Percentiles rank a stretch among this genome's conserved stretches.
Conservation (phyloP, 371 early-diverging fungal species). For the Mortierella sp. region DNA sequence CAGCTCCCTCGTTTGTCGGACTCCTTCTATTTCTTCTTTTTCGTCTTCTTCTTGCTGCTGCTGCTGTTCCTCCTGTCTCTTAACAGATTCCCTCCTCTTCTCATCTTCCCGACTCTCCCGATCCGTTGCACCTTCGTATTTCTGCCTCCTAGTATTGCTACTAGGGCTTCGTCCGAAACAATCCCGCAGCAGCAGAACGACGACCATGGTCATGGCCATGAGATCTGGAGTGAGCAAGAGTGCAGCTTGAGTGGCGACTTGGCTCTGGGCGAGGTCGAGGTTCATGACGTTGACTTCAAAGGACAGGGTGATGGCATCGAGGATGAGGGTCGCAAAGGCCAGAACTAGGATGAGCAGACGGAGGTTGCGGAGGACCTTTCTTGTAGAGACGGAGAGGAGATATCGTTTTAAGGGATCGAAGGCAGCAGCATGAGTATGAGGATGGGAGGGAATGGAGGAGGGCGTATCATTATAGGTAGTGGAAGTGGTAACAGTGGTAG, state of each 20-base stretch:
- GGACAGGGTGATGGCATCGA: slow-evolving; percentile 47
- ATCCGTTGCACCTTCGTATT: too few species aligned
- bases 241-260: slow-evolving; percentile 9
- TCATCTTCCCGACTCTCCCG: too few species aligned
- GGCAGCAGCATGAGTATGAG: background rate
- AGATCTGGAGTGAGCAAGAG: slow-evolving; percentile 29
- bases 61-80: too few species aligned
- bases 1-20: too few species aligned
- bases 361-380: slow-evolving; percentile 12
- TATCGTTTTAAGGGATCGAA: background rate
- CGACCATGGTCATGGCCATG: slow-evolving; percentile 21
- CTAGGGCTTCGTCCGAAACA: background rate
- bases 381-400: background rate
- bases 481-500: background rate
- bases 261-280: slow-evolving; percentile 2
- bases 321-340: slow-evolving; percentile 30
- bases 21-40: background rate
- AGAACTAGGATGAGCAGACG: slow-evolving; percentile 27
- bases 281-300: slow-evolving; percentile 46
- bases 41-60: too few species aligned
- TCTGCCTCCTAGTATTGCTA: too few species aligned
- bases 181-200: slow-evolving; percentile 18
- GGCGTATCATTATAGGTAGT: background rate
- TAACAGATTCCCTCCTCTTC: too few species aligned
- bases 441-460: background rate